Evolutionary conservation across 495 filamentous ascomycete genomes (phyloP), one percentile per base, ranked within the genome.

Genomic region (Penicillium simplicissimum): DNA sequence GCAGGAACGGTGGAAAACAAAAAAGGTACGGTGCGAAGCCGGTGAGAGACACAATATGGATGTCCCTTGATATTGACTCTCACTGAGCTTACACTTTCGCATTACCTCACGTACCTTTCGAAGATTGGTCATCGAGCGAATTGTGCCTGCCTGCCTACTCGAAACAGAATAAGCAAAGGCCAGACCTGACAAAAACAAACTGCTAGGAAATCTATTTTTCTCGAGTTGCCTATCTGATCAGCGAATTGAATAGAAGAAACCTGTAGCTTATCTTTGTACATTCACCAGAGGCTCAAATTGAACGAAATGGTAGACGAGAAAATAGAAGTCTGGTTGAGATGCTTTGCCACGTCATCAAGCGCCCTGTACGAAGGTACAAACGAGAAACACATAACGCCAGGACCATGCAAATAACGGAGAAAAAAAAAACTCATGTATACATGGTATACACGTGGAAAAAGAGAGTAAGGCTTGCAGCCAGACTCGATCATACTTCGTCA

Each of bases 401-500:
- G 70, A 62, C 63, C 43, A 78, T 80, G 76, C 77, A 76, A 73
- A 37, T 31, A 31, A 31, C 28, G 4, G 49, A 19, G 33, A 49
- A 36, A 59, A 42, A 6, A 25, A 17, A 38, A 25, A 59, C 61
- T 68, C 66, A 71, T 74, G 68, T 73, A 70, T 67, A 66, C 47
- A 23, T 42, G 57, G 37, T 45, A 53, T 54, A 34, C 14, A 52
- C 8, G 17, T 14, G 7, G 48, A 11, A 8, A 25, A 34, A 52
- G 4, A 23, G 31, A 52, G 42, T n/a, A n/a, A 38, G 25, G 21
- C 33, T 23, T 56, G 51, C 60, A 48, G 43, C 35, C 40, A 10
- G 21, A 54, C 55, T 58, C 38, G 52, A 65, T 77, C 73, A 76
- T 67, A 61, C 61, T 71, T 79, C 76, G 60, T 79, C 76, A 69